These are phyloP conservation scores for Podosphaera aphanis DNA, from an alignment of 2,329 filamentous ascomycete species.

Conservation along the genomic window DNA sequence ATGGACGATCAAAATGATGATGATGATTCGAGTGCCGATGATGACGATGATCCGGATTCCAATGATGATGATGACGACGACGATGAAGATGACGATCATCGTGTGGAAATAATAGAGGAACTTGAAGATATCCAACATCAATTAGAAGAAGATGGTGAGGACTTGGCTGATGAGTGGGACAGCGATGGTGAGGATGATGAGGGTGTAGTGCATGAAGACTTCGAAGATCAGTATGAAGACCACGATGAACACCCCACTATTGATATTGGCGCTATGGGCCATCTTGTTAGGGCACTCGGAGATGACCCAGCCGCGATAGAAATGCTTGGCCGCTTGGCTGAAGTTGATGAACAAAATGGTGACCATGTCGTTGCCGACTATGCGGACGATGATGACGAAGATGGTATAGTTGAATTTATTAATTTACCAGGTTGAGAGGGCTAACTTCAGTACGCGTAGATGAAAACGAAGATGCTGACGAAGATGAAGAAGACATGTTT, in stretches of 20 bases:
- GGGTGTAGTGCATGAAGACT: constrained; percentile 28
- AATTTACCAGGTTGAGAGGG: neutral
- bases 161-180: constrained; percentile 37
- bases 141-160: constrained; percentile 32
- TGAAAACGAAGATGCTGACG: constrained; percentile 49
- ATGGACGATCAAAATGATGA: constrained; percentile 53
- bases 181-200: constrained; percentile 32
- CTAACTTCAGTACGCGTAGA: constrained; percentile 13
- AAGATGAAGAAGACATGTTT: constrained; percentile 41
- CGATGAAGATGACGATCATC: constrained; percentile 23
- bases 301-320: constrained; percentile 15
- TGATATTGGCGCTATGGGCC: constrained; percentile 20
- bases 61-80: constrained; percentile 34
- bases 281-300: constrained; percentile 29
- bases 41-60: constrained; percentile 29
- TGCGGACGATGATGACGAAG: constrained; percentile 37
- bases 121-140: constrained; percentile 25
- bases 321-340: constrained; percentile 15
- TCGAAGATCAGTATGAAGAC: constrained; percentile 30
- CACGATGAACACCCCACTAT: constrained; percentile 20
- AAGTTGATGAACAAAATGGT: constrained; percentile 24
- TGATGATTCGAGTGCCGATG: constrained; percentile 33
- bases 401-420: constrained; percentile 18
- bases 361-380: constrained; percentile 23
- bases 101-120: constrained; percentile 38